Evolutionary conservation across 495 filamentous ascomycete species (phyloP).

Genomic region (Filosporella fistucella): DNA sequence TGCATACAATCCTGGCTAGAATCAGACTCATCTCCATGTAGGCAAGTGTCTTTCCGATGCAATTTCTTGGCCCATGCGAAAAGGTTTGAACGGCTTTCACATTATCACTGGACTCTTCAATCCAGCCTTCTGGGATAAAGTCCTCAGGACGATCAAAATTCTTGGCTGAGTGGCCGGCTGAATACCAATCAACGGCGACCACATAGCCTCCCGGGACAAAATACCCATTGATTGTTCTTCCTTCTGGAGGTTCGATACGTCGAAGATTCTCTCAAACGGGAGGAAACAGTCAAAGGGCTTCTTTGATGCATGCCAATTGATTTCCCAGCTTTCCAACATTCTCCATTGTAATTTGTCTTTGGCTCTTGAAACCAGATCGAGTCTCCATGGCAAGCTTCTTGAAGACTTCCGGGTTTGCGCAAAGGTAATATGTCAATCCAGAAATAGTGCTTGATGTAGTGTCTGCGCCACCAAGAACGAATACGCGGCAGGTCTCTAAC

Average conservation of each 20-base stretch:
- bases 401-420: not conserved
- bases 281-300: conserved; percentile 64
- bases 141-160: conserved; percentile 41
- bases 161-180: conserved; percentile 25
- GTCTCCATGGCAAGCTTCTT: not conserved
- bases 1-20: conserved; percentile 47
- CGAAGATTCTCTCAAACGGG: conserved; percentile 54
- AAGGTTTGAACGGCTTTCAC: conserved; percentile 28
- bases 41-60: conserved; percentile 38
- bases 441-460: conserved; percentile 32
- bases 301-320: conserved; percentile 59
- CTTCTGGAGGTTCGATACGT: conserved; percentile 56
- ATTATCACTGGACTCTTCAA: conserved; percentile 5
- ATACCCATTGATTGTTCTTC: conserved; percentile 41
- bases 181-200: conserved; percentile 47
- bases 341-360: conserved; percentile 46
- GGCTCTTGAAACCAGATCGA: conserved; percentile 33
- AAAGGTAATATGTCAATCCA: conserved; percentile 35
- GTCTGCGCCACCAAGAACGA: not conserved
- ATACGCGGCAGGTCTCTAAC: not conserved
- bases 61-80: conserved; percentile 29
- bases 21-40: conserved; percentile 50
- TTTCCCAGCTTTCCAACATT: conserved; percentile 38
- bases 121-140: conserved; percentile 34
- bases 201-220: conserved; percentile 35